phyloP scores from a whole-genome alignment of 208 protist species.

The Tritrichomonas musculus region DNA sequence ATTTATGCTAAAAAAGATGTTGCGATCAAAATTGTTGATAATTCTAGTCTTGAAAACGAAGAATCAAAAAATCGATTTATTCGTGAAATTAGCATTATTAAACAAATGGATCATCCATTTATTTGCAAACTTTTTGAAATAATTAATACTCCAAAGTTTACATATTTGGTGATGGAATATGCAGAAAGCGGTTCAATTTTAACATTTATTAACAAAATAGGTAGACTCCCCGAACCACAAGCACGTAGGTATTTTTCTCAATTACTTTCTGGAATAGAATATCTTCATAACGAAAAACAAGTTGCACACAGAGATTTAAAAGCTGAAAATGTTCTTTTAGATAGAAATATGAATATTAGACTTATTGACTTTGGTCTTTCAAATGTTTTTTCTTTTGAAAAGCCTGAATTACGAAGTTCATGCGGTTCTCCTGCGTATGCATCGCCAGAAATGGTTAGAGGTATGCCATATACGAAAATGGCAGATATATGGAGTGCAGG shows the following conservation, averaged over 20 bases:
- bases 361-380: conserved; percentile 4
- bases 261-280: neutral
- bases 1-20: neutral
- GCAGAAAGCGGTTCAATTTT: neutral
- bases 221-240: neutral
- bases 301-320: neutral
- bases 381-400: neutral
- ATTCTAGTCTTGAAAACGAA: neutral
- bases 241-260: neutral
- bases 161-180: conserved; percentile 3
- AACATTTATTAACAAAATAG: neutral
- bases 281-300: neutral
- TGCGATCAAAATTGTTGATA: conserved; percentile 4
- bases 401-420: neutral
- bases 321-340: neutral
- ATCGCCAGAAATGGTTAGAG: neutral
- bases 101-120: neutral
- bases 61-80: neutral
- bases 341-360: neutral
- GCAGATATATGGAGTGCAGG: conserved; percentile 36
- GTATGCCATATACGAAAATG: neutral
- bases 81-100: neutral
- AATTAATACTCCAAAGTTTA: neutral
- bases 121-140: neutral
- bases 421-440: conserved; percentile 15